Base-by-base conservation (phyloP, 192 early-diverging fungal species). In the Coemansia sp. region DNA sequence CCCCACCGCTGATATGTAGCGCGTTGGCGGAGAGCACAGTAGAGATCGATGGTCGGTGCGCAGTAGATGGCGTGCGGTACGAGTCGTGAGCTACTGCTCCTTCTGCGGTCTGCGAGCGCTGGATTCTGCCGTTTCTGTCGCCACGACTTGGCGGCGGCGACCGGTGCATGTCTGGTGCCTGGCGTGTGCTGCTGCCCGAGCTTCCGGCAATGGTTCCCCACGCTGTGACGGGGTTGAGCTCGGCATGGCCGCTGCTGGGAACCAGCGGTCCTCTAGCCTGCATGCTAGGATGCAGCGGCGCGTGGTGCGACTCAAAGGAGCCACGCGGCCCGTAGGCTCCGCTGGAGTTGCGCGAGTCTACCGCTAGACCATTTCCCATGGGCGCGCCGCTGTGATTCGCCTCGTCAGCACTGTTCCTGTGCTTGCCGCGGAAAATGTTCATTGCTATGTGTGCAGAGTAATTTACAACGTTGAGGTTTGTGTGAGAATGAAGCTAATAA, bases 21-120 rank as follows among this genome's bases (percentile, higher is more conserved):
- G 39, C 48, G 10, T 67, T 58, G 49, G 57, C 48, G n/a, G 63
- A 47, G 16, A 73, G 52, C 9, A 65, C 71, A 70, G 71, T 79
- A 79, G 77, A 69, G 18, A 71, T 79, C 21, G 71, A 68, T 26
- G 68, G 65, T 9, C 71, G 71, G 65, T 76, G 70, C 61, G 72
- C 71, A 71, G 75, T 76, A 66, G 73, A 41, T 18, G 74, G 74
- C 23, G 79, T 70, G 6, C 41, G 32, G 47, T 71, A 70, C 43
- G 53, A 15, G 44, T 73, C 70, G 37, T 63, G 54, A 40, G 19
- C 39, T 63, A 64, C 52, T 70, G 68, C 64, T 40, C 53, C 61
- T 16, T 67, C 71, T 47, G 54, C 32, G 43, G 47, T 58, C 38
- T 67, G 42, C 42, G 44, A 65, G 48, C 62, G 41, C 11, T 13